Base-by-base conservation (phyloP, 345 rosid genomes). In the Combretum micranthum region DNA sequence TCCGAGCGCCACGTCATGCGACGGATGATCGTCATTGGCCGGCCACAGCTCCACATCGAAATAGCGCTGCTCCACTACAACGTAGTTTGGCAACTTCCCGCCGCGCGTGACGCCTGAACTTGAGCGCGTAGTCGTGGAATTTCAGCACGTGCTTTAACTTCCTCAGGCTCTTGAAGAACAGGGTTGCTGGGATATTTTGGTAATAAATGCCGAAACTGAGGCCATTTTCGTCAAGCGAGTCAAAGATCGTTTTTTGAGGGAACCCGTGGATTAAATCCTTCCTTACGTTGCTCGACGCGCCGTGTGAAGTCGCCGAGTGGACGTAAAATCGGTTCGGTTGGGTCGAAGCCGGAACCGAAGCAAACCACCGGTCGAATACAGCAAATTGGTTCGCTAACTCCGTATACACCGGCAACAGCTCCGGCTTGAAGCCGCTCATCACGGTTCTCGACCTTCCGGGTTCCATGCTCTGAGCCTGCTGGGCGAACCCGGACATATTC, bases 251-350 rank as follows among this genome's bases (percentile, higher is more conserved):
- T 44, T 79, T 82, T 21, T 94, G 97, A 14, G 97, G 99, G 71
- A 90, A 94, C 1, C 99, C 99, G 55, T 73, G 78, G 56, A 94
- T 52, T 2, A 94, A 84, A 72, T 94, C 97, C 64, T 82, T 90
- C 63, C 80, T 77, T 0, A 87, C 97, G 69, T 94, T 94, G 74
- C 97, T 87, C 37, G 62, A 64, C 23, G 90, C 89, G 0, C 97
- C 99, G 65, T 90, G 97, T 9, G 99, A 94, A 52, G 99, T 94
- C 58, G 97, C 99, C 11, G 97, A 94, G 64, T 94, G 99, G 53
- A 87, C 92, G 60, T 85, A 94, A 77, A 94, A 84, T 49, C 99
- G 88, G 80, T 94, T 94, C 32, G 99, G 99, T 56, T 94, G 99
- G 44, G 99, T 94, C 16, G 99, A 94, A 26, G 97, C 80, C 4